Conservation (phyloP, 2,329 filamentous ascomycete species). For the Plenodomus biglobosus region DNA sequence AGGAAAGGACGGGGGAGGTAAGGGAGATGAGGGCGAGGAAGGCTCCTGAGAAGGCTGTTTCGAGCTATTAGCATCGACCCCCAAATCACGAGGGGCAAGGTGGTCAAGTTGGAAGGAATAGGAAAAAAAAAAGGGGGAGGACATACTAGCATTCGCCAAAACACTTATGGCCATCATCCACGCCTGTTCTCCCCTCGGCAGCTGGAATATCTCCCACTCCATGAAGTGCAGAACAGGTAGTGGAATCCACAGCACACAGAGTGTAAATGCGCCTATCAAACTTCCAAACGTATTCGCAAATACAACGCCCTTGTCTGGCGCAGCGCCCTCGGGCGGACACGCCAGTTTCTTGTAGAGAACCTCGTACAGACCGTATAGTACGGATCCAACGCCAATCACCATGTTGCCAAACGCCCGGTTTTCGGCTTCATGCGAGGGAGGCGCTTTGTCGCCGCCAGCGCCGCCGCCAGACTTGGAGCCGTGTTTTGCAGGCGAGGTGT, state of each 20-base stretch:
- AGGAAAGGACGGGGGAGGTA: slow-evolving; percentile 88
- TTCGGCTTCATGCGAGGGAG: slow-evolving; percentile 56
- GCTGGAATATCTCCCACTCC: slow-evolving; percentile 78
- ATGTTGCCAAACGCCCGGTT: slow-evolving; percentile 82
- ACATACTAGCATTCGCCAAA: slow-evolving; percentile 76
- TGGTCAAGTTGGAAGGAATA: too few species aligned
- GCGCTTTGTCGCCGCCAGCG: slow-evolving; percentile 52
- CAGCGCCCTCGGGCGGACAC: slow-evolving; percentile 87
- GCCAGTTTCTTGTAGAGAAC: slow-evolving; percentile 93
- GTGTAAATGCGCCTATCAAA: slow-evolving; percentile 82
- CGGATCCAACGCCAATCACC: slow-evolving; percentile 85
- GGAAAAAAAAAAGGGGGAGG: slow-evolving; percentile 1
- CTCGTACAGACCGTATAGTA: slow-evolving; percentile 96
- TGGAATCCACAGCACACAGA: slow-evolving; percentile 88
- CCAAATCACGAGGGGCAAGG: too few species aligned
- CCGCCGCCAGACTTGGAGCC: slow-evolving; percentile 59
- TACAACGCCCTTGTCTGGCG: slow-evolving; percentile 84
- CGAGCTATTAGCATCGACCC: too few species aligned
- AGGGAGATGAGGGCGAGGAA: slow-evolving; percentile 92
- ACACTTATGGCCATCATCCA: slow-evolving; percentile 80
- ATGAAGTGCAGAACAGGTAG: slow-evolving; percentile 78
- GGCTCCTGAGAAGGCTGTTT: slow-evolving; percentile 83
- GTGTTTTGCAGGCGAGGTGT: slow-evolving; percentile 58
- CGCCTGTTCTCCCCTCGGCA: slow-evolving; percentile 76
- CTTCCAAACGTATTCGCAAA: slow-evolving; percentile 93